Conservation (phyloP, 164 flowering plant species). For the Sedum album region DNA sequence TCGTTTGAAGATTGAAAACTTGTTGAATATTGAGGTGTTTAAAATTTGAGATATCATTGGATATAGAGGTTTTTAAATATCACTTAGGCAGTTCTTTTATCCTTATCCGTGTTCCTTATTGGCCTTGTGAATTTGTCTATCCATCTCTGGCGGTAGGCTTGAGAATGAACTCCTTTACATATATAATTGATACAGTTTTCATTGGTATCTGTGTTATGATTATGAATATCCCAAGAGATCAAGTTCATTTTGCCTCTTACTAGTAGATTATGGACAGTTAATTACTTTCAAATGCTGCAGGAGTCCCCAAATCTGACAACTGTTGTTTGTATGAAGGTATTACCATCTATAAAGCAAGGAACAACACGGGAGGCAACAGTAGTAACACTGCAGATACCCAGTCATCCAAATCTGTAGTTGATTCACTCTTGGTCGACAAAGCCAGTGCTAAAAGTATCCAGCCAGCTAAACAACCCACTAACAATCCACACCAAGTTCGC, state of each 20-base stretch:
- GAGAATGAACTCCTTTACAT: too few relatives aligned
- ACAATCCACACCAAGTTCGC: constrained; percentile 11
- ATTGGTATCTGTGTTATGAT: too few relatives aligned
- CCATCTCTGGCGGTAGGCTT: too few relatives aligned
- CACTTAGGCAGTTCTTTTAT: too few relatives aligned
- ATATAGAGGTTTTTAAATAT: too few relatives aligned
- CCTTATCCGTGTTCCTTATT: too few relatives aligned
- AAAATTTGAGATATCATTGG: too few relatives aligned
- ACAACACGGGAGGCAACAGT: constrained; percentile 42
- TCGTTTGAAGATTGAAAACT: too few relatives aligned
- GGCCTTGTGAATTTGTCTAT: too few relatives aligned
- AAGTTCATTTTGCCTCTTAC: background rate
- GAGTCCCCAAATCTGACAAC: constrained; percentile 7
- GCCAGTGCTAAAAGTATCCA: background rate
- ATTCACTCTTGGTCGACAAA: constrained; percentile 21
- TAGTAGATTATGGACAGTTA: background rate
- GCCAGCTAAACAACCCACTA: constrained; percentile 7
- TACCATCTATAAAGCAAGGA: constrained; percentile 76
- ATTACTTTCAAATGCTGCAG: background rate
- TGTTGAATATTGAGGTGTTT: too few relatives aligned
- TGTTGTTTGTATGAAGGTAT: constrained; percentile 30
- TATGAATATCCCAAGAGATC: too few relatives aligned
- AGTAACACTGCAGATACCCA: constrained; percentile 31
- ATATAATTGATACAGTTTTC: too few relatives aligned
- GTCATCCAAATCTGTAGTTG: constrained; percentile 27